Percentiles rank a stretch among this genome's conserved stretches.
Conservation (phyloP, 768 basidiomycete genomes). For the Mycena belliarum region DNA sequence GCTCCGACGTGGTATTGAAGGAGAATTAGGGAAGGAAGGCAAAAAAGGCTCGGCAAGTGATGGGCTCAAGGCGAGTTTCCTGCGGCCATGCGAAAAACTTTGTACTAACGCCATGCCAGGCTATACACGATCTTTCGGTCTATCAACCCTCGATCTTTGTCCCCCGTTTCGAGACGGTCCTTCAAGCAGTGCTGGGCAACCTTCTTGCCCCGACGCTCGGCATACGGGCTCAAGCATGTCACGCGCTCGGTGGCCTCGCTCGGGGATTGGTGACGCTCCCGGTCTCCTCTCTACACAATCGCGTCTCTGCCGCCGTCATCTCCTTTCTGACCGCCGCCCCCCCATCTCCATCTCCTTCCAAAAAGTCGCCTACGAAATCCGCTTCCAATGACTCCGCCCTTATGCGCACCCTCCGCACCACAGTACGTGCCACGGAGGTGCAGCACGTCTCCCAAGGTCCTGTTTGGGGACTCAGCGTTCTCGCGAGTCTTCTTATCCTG, state of each 20-base stretch:
- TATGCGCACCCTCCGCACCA: conserved; percentile 66
- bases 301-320: conserved; percentile 51
- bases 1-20: conserved; percentile 74
- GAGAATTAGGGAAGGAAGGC: conserved; percentile 85
- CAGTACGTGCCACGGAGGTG: conserved; percentile 56
- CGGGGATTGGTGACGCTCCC: conserved; percentile 53
- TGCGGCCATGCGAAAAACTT: neutral
- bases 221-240: conserved; percentile 73
- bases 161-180: conserved; percentile 56
- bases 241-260: conserved; percentile 73
- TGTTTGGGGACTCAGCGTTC: conserved; percentile 72
- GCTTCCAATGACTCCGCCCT: conserved; percentile 49
- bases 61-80: conserved; percentile 63
- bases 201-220: conserved; percentile 64
- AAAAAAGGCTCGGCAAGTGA: conserved; percentile 83
- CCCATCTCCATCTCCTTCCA: conserved; percentile 40
- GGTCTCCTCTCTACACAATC: conserved; percentile 47
- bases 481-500: conserved; percentile 67
- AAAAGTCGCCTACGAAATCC: conserved; percentile 36
- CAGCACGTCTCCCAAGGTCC: conserved; percentile 71
- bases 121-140: conserved; percentile 41
- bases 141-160: conserved; percentile 68
- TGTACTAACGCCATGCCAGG: conserved; percentile 8
- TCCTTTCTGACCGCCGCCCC: conserved; percentile 48
- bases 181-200: conserved; percentile 63